Evolutionary conservation across 2,329 filamentous ascomycete genomes (phyloP).

Genomic region (Botrytis fragariae): DNA sequence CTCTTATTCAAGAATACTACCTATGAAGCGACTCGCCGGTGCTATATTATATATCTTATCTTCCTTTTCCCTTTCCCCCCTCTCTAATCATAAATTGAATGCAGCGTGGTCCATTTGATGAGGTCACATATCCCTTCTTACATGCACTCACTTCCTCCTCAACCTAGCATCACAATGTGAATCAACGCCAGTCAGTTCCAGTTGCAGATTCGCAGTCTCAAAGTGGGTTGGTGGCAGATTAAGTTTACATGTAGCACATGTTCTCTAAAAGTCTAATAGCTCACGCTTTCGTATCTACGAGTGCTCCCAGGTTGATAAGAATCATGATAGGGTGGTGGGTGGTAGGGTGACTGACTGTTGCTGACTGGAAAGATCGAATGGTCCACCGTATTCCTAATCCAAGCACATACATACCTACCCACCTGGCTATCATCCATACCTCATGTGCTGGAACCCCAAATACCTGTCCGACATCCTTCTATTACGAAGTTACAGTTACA

Average conservation of each 20-base stretch:
- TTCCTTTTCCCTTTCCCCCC: neutral
- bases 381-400: neutral
- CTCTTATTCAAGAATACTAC: neutral
- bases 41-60: neutral
- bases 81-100: neutral
- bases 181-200: neutral
- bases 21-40: neutral
- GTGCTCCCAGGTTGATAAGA: neutral
- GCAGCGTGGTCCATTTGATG: neutral
- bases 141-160: neutral
- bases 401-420: neutral
- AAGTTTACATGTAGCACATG: neutral
- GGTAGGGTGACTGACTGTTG: neutral
- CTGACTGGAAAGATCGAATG: neutral
- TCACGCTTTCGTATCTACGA: neutral
- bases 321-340: neutral
- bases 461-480: neutral
- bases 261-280: neutral
- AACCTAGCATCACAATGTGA: neutral
- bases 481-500: neutral
- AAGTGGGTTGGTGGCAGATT: neutral
- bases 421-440: neutral
- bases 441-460: slow-evolving; percentile 2
- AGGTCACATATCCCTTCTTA: neutral
- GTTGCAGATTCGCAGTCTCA: neutral